Base-by-base conservation (phyloP, 768 basidiomycete species). In the Russula brevipes region DNA sequence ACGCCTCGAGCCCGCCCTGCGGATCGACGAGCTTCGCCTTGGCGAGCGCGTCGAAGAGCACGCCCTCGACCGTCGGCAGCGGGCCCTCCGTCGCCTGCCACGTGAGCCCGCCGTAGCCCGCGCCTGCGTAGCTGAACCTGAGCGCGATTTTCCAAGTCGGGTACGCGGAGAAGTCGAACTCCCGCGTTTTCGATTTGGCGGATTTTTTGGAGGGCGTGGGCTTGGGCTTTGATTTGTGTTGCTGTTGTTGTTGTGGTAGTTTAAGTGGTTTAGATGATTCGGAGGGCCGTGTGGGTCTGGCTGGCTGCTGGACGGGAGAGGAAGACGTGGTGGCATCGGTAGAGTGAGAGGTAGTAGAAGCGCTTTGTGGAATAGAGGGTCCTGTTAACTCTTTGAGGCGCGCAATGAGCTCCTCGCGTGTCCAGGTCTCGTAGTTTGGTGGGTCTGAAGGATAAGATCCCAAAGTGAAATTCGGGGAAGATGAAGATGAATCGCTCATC, bases 61-160 rank as follows among this genome's bases (percentile, higher is more conserved):
- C 88, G 16, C 83, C 87, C 73, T 99, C 97, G 8, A 99, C 97
- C 0, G 96, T 96, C 6, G 93, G 91, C 9, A 94, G 74, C 7
- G 88, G 85, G 1, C 88, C 88, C 7, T 81, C 79, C 35, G 78
- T 80, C 42, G 77, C 71, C 72, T 98, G 97, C 71, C 84, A 85
- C 0, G 94, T 93, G 47, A 99, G 81, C 12, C 96, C 97, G 59
- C 87, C 86, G 72, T 96, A 98, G 33, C 91, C 88, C 84, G 87
- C 89, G 14, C 96, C 96, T 49, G 91, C 85, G 70, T 98, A 99
- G 71, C 85, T 88, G 72, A 98, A 92, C 70, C 91, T 89, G 57
- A 99, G 78, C 1, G 97, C 97, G 64, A 99, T 93, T 76, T 98
- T 98, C 57, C 91, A 88, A 42, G 81, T 80, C 7, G 91, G 83